Base-by-base conservation (phyloP, 257 asterid species). In the Plantago elongata region DNA sequence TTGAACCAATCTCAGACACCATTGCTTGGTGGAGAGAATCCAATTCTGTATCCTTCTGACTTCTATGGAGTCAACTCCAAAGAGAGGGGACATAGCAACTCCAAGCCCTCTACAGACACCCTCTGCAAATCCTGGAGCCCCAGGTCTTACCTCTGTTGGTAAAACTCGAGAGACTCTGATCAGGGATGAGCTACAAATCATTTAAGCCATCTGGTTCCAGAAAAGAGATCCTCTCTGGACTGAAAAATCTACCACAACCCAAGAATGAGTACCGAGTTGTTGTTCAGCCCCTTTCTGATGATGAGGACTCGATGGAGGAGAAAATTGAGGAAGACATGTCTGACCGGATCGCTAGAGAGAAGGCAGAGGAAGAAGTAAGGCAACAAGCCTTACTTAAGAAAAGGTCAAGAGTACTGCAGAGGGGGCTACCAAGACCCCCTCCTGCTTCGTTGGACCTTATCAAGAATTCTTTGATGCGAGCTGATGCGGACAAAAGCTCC, bases 51-150 rank as follows among this genome's bases (percentile, higher is more conserved):
- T 51, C 99, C 97, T 54, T 93, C 97, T 2, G 99, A 93, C 69
- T 93, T 93, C 79, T 85, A 96, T 22, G 99, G 97, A n/a, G 99
- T 93, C n/a, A 62, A 93, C 99, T 68, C 99, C 99, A 1, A 89
- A 78, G 88, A 83, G 74, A 70, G 83, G 64, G 80, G 99, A 93
- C 51, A 80, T 85, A 18, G 87, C 82, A 11, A 93, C 99, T 11
- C 99, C 99, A 48, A 89, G 89, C 65, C 95, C 91, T 15, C 91
- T 89, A 30, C 69, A 85, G 81, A 93, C 99, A 61, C 99, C 97
- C 64, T 84, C 89, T 22, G 85, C 97, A 34, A 84, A 95, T 60
- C 96, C 96, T 51, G 96, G 8, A 34, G 40, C 40, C 40, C 5
- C 4, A 34, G 40, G 95, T 72, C 40, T 34, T 34, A 80, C 75